Percentiles rank a stretch among this genome's conserved stretches.
Evolutionary conservation across 164 flowering plant genomes (phyloP).

Genomic region (Malania oleifera): DNA sequence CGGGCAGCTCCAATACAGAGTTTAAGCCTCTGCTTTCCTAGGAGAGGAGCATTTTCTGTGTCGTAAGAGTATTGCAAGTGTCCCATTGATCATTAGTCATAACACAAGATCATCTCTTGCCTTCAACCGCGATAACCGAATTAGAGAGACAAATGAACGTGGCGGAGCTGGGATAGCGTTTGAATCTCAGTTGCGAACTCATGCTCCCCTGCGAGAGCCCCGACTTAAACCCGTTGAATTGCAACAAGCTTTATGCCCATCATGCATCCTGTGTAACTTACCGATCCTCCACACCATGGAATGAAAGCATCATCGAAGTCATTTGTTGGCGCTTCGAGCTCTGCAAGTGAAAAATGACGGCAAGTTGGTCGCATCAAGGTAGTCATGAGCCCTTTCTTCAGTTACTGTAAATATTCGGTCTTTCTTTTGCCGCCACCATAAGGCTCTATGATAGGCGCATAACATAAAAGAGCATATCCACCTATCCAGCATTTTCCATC

Average conservation of each 20-base stretch:
- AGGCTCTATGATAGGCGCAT: too few species aligned
- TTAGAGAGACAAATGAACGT: constrained; percentile 14
- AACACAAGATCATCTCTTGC: constrained; percentile 13
- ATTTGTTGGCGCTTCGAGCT: constrained; percentile 19
- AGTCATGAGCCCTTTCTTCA: too few species aligned
- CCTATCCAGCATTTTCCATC: too few species aligned
- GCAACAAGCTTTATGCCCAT: background rate
- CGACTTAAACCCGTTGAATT: background rate
- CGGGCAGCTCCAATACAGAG: constrained; percentile 3
- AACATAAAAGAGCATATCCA: too few species aligned
- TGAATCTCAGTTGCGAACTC: constrained; percentile 14
- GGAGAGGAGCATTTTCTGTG: background rate
- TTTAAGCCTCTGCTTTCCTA: background rate
- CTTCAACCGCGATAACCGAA: constrained; percentile 8
- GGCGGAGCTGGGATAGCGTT: constrained; percentile 12
- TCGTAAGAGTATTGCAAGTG: constrained; percentile 8
- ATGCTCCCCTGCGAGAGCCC: background rate
- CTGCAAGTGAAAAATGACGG: constrained; percentile 17
- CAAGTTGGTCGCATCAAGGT: too few species aligned
- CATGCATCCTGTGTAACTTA: constrained; percentile 8
- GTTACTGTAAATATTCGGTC: too few species aligned
- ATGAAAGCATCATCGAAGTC: constrained; percentile 23
- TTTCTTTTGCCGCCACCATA: too few species aligned
- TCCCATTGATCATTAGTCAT: constrained; percentile 14
- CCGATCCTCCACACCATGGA: constrained; percentile 25